Evolutionary conservation across 306 rosid genomes (phyloP).

Genomic region (Vicia villosa): DNA sequence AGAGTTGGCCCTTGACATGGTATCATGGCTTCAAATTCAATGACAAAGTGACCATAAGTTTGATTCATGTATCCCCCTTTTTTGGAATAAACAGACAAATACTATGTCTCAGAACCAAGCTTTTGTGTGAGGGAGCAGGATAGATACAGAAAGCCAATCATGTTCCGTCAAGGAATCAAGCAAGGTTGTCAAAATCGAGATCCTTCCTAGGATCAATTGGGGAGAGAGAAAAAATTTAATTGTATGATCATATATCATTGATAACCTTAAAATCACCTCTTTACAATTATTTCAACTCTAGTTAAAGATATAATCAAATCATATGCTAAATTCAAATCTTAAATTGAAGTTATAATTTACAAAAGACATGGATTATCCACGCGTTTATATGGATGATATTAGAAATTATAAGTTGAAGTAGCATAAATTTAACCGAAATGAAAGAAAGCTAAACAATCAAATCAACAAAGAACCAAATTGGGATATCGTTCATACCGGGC

Average conservation of each 20-base stretch:
- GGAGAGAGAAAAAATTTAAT: constrained; percentile 22
- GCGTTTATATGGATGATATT: constrained; percentile 22
- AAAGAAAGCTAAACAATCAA: not conserved
- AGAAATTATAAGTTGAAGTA: not conserved
- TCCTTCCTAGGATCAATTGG: constrained; percentile 29
- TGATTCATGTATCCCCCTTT: constrained; percentile 6
- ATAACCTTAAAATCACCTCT: not conserved
- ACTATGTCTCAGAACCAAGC: constrained; percentile 19
- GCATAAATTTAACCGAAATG: not conserved
- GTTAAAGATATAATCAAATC: not conserved
- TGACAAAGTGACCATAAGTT: constrained; percentile 24
- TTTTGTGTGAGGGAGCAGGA: constrained; percentile 19
- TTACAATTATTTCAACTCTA: not conserved
- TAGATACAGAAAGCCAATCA: constrained; percentile 27
- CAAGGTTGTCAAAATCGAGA: constrained; percentile 20
- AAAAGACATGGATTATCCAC: not conserved
- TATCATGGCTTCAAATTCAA: constrained; percentile 24
- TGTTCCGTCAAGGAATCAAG: constrained; percentile 25
- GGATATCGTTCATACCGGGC: constrained; percentile 59
- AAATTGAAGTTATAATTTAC: not conserved
- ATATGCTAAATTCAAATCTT: not conserved
- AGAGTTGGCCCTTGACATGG: constrained; percentile 23
- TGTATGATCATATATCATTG: constrained; percentile 1
- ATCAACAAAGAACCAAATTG: not conserved
- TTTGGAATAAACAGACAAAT: constrained; percentile 8